Evolutionary conservation across 805 yeast genomes (phyloP).

Genomic region (Lachancea waltii): DNA sequence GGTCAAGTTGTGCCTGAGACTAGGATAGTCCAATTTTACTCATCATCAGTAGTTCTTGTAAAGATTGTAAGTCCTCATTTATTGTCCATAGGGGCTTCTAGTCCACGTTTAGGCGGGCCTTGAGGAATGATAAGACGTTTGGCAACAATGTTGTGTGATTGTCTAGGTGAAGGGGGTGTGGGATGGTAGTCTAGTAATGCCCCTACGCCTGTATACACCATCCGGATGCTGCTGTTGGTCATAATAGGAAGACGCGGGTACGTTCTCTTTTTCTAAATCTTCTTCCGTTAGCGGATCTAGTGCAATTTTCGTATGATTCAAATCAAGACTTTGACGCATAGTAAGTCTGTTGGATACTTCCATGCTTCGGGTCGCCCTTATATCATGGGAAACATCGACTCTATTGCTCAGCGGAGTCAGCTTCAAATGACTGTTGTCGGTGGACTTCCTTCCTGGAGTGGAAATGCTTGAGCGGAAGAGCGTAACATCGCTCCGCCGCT

Average conservation of each 20-base stretch:
- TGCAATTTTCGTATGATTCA: conserved; percentile 5
- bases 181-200: conserved; percentile 5
- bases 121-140: too few relatives aligned
- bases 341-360: conserved; percentile 12
- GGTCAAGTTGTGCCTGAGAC: too few relatives aligned
- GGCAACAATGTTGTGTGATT: not conserved
- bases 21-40: too few relatives aligned
- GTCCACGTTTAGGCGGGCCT: too few relatives aligned
- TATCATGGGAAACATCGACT: not conserved
- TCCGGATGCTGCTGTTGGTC: not conserved
- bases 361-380: conserved; percentile 11
- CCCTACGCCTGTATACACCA: conserved; percentile 5
- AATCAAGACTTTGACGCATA: conserved; percentile 1
- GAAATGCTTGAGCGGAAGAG: conserved; percentile 31
- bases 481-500: conserved; percentile 23
- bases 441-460: conserved; percentile 31
- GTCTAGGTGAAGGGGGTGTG: not conserved
- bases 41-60: too few relatives aligned
- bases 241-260: not conserved
- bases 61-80: too few relatives aligned
- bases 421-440: conserved; percentile 29
- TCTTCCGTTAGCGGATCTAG: conserved; percentile 27
- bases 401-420: conserved; percentile 3
- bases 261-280: conserved; percentile 11
- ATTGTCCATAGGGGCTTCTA: too few relatives aligned